These are phyloP conservation scores for Miscanthus sacchariflorus DNA, from an alignment of 202 grass and related monocot genomes.

Conservation along the genomic window DNA sequence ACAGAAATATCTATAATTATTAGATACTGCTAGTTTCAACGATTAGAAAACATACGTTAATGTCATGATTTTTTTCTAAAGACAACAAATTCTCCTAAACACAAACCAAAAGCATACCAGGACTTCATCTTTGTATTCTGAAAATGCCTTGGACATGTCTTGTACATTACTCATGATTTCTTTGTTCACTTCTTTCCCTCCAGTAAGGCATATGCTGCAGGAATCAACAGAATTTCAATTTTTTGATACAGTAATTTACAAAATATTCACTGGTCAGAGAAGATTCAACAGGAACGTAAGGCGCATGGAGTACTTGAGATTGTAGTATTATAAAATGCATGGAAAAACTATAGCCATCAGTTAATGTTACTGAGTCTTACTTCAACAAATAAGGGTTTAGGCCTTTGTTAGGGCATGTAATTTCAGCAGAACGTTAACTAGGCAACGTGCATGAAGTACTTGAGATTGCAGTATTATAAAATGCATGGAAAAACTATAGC, in stretches of 20 bases:
- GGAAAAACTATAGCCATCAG: not conserved
- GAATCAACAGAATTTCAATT: conserved; percentile 36
- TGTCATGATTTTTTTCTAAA: not conserved
- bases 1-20: not conserved
- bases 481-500: conserved; percentile 5
- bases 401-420: too few species aligned
- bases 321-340: conserved; percentile 1
- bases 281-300: not conserved
- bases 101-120: conserved; percentile 71
- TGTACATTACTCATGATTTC: conserved; percentile 81
- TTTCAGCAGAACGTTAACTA: too few species aligned
- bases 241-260: conserved; percentile 30
- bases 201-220: conserved; percentile 81
- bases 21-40: conserved; percentile 13
- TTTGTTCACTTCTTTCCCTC: conserved; percentile 82
- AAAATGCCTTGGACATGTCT: conserved; percentile 77
- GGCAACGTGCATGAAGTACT: not conserved
- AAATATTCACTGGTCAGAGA: conserved; percentile 4
- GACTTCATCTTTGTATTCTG: conserved; percentile 95
- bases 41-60: not conserved
- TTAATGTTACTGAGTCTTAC: too few species aligned
- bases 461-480: conserved; percentile 15
- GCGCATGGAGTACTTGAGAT: not conserved
- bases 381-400: too few species aligned
- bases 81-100: not conserved